These are phyloP conservation scores for Chloranthus sessilifolius DNA, from an alignment of 164 flowering plant genomes.

Conservation along the genomic window DNA sequence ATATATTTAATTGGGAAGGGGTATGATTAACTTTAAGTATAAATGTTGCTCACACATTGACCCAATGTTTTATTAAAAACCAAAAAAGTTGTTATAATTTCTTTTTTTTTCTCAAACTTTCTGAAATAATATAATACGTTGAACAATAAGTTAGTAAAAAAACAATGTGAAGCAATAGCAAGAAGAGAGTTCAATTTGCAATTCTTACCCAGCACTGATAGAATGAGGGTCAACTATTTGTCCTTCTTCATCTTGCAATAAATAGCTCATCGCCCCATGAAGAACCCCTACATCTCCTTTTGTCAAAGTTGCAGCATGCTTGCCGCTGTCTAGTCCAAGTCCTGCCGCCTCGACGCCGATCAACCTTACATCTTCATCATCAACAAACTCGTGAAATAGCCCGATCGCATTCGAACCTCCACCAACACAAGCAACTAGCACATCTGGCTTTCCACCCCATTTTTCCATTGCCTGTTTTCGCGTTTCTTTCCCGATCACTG, in stretches of 20 bases:
- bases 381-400: slow-evolving; percentile 78
- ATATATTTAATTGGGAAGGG: too few relatives aligned
- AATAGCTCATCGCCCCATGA: slow-evolving; percentile 88
- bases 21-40: too few relatives aligned
- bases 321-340: slow-evolving; percentile 80
- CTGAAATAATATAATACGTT: too few relatives aligned
- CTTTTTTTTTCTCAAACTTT: too few relatives aligned
- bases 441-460: slow-evolving; percentile 90
- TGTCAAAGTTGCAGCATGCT: slow-evolving; percentile 84
- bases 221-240: slow-evolving; percentile 89
- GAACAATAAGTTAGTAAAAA: background rate
- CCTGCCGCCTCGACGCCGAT: slow-evolving; percentile 94
- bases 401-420: slow-evolving; percentile 97
- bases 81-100: too few relatives aligned
- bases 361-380: slow-evolving; percentile 63
- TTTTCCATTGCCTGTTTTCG: slow-evolving; percentile 77
- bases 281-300: slow-evolving; percentile 81
- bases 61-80: too few relatives aligned
- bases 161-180: background rate
- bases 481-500: slow-evolving; percentile 87
- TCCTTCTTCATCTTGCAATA: slow-evolving; percentile 80
- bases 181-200: background rate
- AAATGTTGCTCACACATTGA: too few relatives aligned
- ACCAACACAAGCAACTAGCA: slow-evolving; percentile 86
- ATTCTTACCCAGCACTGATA: slow-evolving; percentile 88